phyloP scores from a whole-genome alignment of 164 flowering plant species.

The Nymphaea thermarum region DNA sequence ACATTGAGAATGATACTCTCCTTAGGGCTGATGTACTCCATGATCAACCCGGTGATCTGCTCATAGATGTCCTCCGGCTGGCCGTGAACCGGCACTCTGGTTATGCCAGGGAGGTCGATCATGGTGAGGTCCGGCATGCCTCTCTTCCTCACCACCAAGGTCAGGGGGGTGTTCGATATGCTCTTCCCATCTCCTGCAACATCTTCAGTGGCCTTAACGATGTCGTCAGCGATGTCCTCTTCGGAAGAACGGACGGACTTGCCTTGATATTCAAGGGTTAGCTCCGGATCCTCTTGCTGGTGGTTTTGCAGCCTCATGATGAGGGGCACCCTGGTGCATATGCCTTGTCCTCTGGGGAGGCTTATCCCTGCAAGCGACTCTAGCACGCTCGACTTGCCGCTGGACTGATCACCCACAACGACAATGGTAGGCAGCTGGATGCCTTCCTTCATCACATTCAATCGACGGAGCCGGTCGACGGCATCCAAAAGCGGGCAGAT shows the following conservation, averaged over 20 bases:
- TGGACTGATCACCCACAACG: slow-evolving; percentile 11
- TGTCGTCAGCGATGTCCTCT: slow-evolving; percentile 13
- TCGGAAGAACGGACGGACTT: slow-evolving; percentile 16
- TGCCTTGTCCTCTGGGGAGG: slow-evolving; percentile 12
- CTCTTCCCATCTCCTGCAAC: slow-evolving; percentile 30
- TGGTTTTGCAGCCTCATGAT: slow-evolving; percentile 6
- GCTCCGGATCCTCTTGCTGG: not conserved
- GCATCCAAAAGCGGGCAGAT: slow-evolving; percentile 9
- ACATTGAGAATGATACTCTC: slow-evolving; percentile 41
- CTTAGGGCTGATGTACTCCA: slow-evolving; percentile 30
- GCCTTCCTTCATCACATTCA: slow-evolving; percentile 11
- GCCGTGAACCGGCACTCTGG: slow-evolving; percentile 38
- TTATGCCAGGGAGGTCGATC: slow-evolving; percentile 37
- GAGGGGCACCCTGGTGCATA: slow-evolving; percentile 14
- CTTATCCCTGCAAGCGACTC: slow-evolving; percentile 10
- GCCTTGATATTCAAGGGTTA: slow-evolving; percentile 12
- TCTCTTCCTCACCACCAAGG: slow-evolving; percentile 23
- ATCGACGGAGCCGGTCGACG: slow-evolving; percentile 5
- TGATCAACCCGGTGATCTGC: slow-evolving; percentile 25
- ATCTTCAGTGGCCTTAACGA: slow-evolving; percentile 18
- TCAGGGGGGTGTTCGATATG: slow-evolving; percentile 23
- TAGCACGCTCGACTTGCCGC: slow-evolving; percentile 11
- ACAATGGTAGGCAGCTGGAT: slow-evolving; percentile 11
- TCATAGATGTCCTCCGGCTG: slow-evolving; percentile 40
- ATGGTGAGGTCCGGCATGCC: slow-evolving; percentile 21